A percentile compares a stretch with the other conserved stretches of the same genome.
Evolutionary conservation across 2,329 filamentous ascomycete species (phyloP).

Genomic region (Juglanconis sp.): DNA sequence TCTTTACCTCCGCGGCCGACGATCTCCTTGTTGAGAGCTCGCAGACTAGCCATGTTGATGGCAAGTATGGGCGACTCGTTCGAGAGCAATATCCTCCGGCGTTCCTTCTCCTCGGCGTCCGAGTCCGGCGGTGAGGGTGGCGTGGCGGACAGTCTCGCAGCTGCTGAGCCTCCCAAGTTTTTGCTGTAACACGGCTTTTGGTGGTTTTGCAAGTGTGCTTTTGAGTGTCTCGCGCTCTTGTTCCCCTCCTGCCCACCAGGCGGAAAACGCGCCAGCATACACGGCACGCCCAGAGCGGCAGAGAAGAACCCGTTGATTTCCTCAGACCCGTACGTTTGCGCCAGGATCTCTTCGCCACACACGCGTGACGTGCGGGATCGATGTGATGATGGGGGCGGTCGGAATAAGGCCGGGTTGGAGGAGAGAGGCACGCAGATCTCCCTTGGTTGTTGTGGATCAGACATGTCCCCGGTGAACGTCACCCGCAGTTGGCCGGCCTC

Average conservation of each 20-base stretch:
- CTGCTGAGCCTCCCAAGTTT: constrained; percentile 38
- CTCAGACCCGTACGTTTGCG: constrained; percentile 65
- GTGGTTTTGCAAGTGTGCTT: constrained; percentile 64
- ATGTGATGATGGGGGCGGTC: constrained; percentile 32
- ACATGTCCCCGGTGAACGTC: constrained; percentile 38
- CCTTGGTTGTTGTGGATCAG: constrained; percentile 20
- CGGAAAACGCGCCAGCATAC: constrained; percentile 80
- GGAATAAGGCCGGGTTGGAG: constrained; percentile 59
- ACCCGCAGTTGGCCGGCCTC: constrained; percentile 63
- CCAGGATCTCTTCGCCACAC: constrained; percentile 75
- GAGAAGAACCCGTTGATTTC: constrained; percentile 76
- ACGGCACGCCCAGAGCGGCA: constrained; percentile 70
- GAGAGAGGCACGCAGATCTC: constrained; percentile 61
- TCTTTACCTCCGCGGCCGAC: constrained; percentile 56
- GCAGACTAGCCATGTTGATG: constrained; percentile 76
- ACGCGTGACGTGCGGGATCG: constrained; percentile 60
- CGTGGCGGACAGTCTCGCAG: constrained; percentile 16
- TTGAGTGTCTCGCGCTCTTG: constrained; percentile 63
- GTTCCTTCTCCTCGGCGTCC: constrained; percentile 42
- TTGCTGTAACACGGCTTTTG: constrained; percentile 31
- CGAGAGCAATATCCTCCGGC: constrained; percentile 69
- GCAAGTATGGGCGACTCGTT: constrained; percentile 94
- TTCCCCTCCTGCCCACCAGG: constrained; percentile 53
- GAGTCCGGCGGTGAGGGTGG: constrained; percentile 57
- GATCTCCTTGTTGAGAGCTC: constrained; percentile 73